Evolutionary conservation across 1,284 basidiomycete species (phyloP), one percentile per base, ranked within the genome.

Genomic region (Prillingera fragicola): DNA sequence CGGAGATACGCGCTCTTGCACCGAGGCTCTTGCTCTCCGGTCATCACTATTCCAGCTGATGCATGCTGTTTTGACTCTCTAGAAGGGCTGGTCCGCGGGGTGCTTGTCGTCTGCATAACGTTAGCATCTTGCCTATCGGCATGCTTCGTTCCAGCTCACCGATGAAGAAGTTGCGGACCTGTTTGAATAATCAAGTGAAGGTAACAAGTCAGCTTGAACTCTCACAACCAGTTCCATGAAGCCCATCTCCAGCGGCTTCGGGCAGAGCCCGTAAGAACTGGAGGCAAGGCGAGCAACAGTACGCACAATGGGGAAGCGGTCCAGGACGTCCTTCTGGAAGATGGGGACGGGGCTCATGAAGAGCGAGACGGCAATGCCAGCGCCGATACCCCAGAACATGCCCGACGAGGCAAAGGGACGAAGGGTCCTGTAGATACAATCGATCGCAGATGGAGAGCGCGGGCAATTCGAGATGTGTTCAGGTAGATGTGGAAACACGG

Each of bases 11-110:
- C n/a, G n/a, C n/a, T n/a, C n/a, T n/a, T n/a, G n/a, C n/a, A n/a
- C n/a, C n/a, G n/a, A n/a, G n/a, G 4, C 6, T 37, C 36, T 24
- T 23, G 14, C n/a, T 7, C 24, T n/a, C 26, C 14, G 23, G 10
- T 14, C 27, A 24, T 14, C 18, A 5, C 5, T 34, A 12, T 18
- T 33, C 37, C 18, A 14, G 33, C 19, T 13, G 6, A 35, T 35
- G 33, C 23, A 35, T 35, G 18, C 18, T 14, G 29, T 38, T 28
- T 28, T 28, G 2, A 31, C 14, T n/a, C 19, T 46, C 54, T 67
- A 72, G 65, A 71, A 72, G 33, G 70, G 70, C 59, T 72, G 70
- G 62, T 72, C 70, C 21, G 55, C 62, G 41, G 65, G 69, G 33
- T 69, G 70, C 39, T 63, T 67, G 39, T 53, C 64, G 62, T 72